Base-by-base conservation (phyloP, 257 asterid genomes). In the Apocynum venetum region DNA sequence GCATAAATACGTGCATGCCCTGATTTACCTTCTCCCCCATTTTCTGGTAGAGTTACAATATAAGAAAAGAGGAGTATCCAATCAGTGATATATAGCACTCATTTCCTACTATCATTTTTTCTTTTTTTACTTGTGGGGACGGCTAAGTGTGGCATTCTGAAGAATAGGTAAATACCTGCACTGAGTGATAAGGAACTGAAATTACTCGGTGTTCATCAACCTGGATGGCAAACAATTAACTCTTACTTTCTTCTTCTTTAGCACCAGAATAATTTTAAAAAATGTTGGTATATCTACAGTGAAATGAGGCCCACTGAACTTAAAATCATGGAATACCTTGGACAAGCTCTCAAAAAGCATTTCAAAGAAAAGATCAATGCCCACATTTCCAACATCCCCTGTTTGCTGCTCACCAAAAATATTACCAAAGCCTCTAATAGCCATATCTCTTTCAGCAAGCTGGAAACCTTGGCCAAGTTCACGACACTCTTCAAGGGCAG, bases 381-480 rank as follows among this genome's bases (percentile, higher is more conserved):
- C 98, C 74, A 94, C 98, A 83, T 94, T 94, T 84, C 97, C 98
- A 81, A 94, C 96, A 88, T 94, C 98, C 76, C 98, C 98, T 3
- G 98, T 92, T 87, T 94, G 98, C 82, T 94, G 98, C 88, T 94
- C 98, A 41, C 98, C 98, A 80, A 94, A 94, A 68, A 94, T 94
- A 84, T 94, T 94, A 78, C 98, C 98, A 77, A 94, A 94, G 77
- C 98, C 98, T 91, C 98, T 87, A 74, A 94, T 92, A 79, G 94
- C 97, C 98, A 94, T 94, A 89, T 94, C 98, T 82, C 93, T 92
- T 89, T 94, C 98, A 25, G 98, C 97, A 89, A 94, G 94, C 81
- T 91, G 95, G 88, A 94, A 92, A 77, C 98, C 98, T 86, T 94
- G 97, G 76, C 98, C 98, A 65, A 94, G 98, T 48, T 92, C 91